Percentiles rank a stretch among this genome's conserved stretches.
phyloP scores from a whole-genome alignment of 208 protist species.

The Herpetomonas samuelpessoai region DNA sequence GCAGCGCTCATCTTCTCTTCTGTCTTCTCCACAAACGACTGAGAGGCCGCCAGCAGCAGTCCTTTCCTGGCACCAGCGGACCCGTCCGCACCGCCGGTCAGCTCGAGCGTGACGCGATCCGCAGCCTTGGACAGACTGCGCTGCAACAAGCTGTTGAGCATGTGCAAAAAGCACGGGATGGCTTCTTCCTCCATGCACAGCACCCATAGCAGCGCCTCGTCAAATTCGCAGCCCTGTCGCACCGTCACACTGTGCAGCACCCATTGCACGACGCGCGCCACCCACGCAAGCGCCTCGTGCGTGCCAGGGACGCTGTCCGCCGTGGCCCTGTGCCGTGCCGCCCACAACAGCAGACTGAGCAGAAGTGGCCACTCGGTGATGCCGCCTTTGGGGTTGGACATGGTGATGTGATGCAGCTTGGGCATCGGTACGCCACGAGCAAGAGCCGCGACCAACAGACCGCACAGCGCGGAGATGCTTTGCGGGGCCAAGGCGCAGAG shows the following conservation, averaged over 20 bases:
- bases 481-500: slow-evolving; percentile 26
- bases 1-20: background rate
- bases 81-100: slow-evolving; percentile 24
- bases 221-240: slow-evolving; percentile 58
- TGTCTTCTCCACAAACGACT: slow-evolving; percentile 44
- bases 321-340: slow-evolving; percentile 28
- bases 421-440: slow-evolving; percentile 65
- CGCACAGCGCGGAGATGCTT: slow-evolving; percentile 64
- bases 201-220: slow-evolving; percentile 76
- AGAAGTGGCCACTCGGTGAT: slow-evolving; percentile 84
- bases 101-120: slow-evolving; percentile 71
- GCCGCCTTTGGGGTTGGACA: slow-evolving; percentile 42
- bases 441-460: slow-evolving; percentile 62
- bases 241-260: slow-evolving; percentile 83
- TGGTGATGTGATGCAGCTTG: slow-evolving; percentile 87
- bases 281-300: slow-evolving; percentile 49
- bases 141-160: slow-evolving; percentile 79
- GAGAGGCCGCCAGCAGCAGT: slow-evolving; percentile 58
- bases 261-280: slow-evolving; percentile 77
- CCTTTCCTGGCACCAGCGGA: slow-evolving; percentile 46
- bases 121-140: slow-evolving; percentile 85
- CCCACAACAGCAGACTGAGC: slow-evolving; percentile 79
- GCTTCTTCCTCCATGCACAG: slow-evolving; percentile 41
- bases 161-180: slow-evolving; percentile 78
- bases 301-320: background rate